Base-by-base conservation (phyloP, 2,329 filamentous ascomycete genomes). In the Cladosporium halotolerans region DNA sequence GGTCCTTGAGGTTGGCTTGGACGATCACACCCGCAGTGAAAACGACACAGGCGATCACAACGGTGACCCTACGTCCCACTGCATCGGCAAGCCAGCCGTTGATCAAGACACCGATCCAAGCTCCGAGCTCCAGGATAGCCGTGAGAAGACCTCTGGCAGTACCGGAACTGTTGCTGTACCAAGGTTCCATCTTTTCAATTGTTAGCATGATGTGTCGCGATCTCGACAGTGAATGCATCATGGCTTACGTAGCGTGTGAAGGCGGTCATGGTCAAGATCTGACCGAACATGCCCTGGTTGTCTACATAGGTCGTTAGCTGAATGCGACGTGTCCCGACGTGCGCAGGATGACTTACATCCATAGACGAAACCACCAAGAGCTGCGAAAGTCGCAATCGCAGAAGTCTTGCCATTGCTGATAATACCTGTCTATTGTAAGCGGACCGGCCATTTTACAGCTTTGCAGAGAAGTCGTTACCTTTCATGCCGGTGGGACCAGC, bases 61-160 rank as follows among this genome's bases (percentile, higher is more conserved):
- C 46, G 9, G 51, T 51, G 11, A 42, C 38, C 18, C 50, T 49
- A 32, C 56, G 42, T n/a, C 54, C 51, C 2, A 57, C 50, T 13
- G 52, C 50, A 39, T 60, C 56, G 6, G 56, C 56, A 16, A 58
- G 43, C 60, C 85, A 84, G 1, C 84, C 83, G 1, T 81, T 86
- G 19, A 85, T 73, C 1, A 89, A 68, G 0, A 83, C 80, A 23
- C 86, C 86, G 13, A 87, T 64, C 85, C 84, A 88, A 39, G 85
- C 85, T 49, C 48, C 48, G 9, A 51, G 48, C 32, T 51, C 48
- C 28, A 51, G 10, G 8, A 51, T 51, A 4, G 48, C 42, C 13
- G 42, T 53, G 23, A 53, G 48, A 10, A 51, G 16, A 19, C 48
- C 48, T 14, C 48, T 40, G 2, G 28, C 44, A 13, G 32, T 32